phyloP scores from a whole-genome alignment of 148 eudicot genomes.

The Talinum fruticosum region DNA sequence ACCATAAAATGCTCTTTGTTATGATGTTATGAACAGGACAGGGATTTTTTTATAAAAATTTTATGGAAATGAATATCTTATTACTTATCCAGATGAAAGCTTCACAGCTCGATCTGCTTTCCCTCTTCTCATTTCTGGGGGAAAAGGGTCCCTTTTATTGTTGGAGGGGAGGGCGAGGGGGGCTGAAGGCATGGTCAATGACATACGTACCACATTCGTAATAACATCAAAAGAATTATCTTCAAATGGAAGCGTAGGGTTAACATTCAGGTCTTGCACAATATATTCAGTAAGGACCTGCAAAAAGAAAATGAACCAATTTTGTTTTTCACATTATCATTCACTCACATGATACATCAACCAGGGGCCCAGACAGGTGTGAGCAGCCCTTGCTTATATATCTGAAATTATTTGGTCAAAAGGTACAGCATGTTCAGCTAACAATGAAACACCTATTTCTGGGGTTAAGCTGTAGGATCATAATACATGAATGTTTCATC shows the following conservation, averaged over 20 bases:
- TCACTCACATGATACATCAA: background rate
- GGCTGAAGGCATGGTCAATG: conserved; percentile 2
- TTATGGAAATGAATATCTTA: background rate
- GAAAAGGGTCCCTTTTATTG: no score
- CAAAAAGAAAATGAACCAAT: conserved; percentile 12
- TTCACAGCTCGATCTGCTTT: background rate
- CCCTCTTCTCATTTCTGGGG: background rate
- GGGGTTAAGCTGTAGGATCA: background rate
- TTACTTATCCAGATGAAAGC: background rate
- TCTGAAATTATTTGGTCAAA: background rate
- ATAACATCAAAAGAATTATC: conserved; percentile 87
- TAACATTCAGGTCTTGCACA: conserved; percentile 85
- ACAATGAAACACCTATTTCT: background rate
- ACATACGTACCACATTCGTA: conserved; percentile 82
- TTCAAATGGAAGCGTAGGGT: conserved; percentile 84
- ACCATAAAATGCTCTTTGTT: background rate
- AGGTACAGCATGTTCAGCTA: background rate
- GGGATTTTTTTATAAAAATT: background rate
- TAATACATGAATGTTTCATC: background rate
- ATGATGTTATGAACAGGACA: background rate
- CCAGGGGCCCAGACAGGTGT: background rate
- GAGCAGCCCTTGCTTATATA: background rate
- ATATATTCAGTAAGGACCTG: conserved; percentile 86
- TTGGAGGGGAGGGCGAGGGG: background rate
- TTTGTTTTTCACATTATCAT: background rate